A percentile compares a stretch with the other conserved stretches of the same genome.
phyloP scores from a whole-genome alignment of 805 yeast species.

The Wickerhamiella australiensis region DNA sequence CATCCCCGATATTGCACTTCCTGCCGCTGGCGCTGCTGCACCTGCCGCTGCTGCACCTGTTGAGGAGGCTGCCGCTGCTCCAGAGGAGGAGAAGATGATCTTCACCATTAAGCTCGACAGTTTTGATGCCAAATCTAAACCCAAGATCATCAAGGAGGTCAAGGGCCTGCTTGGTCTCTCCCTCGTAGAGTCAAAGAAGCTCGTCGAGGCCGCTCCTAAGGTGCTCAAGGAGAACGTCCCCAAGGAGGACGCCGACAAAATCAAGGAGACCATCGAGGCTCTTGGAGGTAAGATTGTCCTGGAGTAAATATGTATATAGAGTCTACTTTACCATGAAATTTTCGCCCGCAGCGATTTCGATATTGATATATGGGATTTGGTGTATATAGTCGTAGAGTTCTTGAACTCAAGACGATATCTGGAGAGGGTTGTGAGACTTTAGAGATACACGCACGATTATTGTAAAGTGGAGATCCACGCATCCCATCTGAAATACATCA shows the following conservation, averaged over 20 bases:
- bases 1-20: slow-evolving; percentile 86
- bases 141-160: slow-evolving; percentile 95
- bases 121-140: slow-evolving; percentile 88
- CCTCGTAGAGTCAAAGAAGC: slow-evolving; percentile 92
- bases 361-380: too few species aligned
- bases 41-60: slow-evolving; percentile 55
- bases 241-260: slow-evolving; percentile 96
- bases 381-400: too few species aligned
- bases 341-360: too few species aligned
- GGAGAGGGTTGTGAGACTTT: too few species aligned
- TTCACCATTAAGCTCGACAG: slow-evolving; percentile 85
- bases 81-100: slow-evolving; percentile 85
- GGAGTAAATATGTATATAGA: slow-evolving; percentile 41
- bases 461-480: too few species aligned
- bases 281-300: slow-evolving; percentile 86
- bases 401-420: too few species aligned
- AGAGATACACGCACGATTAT: too few species aligned
- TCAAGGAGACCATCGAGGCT: slow-evolving; percentile 82
- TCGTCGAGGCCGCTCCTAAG: slow-evolving; percentile 97
- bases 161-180: slow-evolving; percentile 83
- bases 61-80: slow-evolving; percentile 60
- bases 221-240: slow-evolving; percentile 87
- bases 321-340: neutral
- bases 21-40: slow-evolving; percentile 51
- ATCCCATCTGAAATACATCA: too few species aligned